Evolutionary conservation across 306 rosid species (phyloP).

Genomic region (Prinsepia uniflora): DNA sequence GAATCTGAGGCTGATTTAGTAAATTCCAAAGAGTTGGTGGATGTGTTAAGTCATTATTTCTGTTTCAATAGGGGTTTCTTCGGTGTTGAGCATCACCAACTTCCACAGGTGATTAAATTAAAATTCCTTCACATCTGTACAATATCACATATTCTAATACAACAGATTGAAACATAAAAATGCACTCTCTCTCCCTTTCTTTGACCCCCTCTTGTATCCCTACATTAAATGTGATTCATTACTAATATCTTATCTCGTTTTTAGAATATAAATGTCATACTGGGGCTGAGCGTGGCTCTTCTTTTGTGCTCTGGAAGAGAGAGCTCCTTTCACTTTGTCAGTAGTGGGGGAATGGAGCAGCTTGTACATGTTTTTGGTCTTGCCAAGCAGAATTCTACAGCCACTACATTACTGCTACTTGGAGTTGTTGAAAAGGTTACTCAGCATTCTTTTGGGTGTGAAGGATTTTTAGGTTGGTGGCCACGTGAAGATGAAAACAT

Average conservation of each 20-base stretch:
- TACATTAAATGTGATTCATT: constrained; percentile 10
- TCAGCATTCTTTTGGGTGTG: constrained; percentile 84
- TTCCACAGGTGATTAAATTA: constrained; percentile 51
- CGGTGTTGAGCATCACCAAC: constrained; percentile 37
- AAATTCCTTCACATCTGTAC: constrained; percentile 19
- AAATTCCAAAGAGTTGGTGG: constrained; percentile 71
- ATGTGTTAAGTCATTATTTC: constrained; percentile 52
- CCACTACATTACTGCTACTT: constrained; percentile 66
- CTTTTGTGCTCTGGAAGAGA: constrained; percentile 86
- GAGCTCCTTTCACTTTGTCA: constrained; percentile 83
- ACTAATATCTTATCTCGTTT: constrained; percentile 27
- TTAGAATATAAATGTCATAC: constrained; percentile 63
- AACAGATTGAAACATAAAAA: neutral
- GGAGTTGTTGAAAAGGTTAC: constrained; percentile 90
- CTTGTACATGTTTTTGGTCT: constrained; percentile 44
- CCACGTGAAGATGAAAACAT: constrained; percentile 82
- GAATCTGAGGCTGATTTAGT: constrained; percentile 53
- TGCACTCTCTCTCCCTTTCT: constrained; percentile 7
- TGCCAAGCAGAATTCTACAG: constrained; percentile 53
- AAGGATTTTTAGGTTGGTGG: constrained; percentile 97
- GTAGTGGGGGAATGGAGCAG: constrained; percentile 86
- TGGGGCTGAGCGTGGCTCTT: constrained; percentile 88
- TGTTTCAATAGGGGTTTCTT: constrained; percentile 38
- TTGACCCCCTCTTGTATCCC: constrained; percentile 8
- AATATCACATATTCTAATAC: neutral